Evolutionary conservation across 805 yeast genomes (phyloP).

Genomic region (Saccharomycopsis babjevae): DNA sequence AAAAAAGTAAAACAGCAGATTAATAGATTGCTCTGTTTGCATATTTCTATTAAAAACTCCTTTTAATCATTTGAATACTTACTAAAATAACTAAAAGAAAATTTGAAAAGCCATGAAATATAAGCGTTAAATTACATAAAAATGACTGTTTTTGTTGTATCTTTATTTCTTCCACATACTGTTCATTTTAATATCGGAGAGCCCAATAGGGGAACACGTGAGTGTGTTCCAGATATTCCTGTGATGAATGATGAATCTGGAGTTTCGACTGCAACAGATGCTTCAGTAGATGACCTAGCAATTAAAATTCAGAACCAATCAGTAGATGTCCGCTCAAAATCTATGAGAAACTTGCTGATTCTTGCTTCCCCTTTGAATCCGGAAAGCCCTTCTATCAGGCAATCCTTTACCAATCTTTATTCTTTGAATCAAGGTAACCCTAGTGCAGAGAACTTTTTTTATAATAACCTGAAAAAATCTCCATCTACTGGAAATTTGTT

Average conservation of each 20-base stretch:
- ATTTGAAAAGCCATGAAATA: too few relatives aligned
- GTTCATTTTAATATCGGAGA: conserved; percentile 15
- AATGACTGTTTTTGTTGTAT: conserved; percentile 14
- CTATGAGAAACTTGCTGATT: background rate
- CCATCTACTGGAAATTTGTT: background rate
- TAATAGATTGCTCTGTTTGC: background rate
- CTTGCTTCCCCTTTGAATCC: background rate
- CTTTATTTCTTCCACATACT: conserved; percentile 17
- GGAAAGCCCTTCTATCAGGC: background rate
- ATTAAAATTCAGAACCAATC: background rate
- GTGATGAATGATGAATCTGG: background rate
- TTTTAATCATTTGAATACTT: background rate
- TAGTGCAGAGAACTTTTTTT: conserved; percentile 13
- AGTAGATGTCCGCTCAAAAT: background rate
- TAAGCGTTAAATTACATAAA: background rate
- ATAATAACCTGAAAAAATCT: conserved; percentile 8
- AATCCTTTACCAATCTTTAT: background rate
- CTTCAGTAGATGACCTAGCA: background rate
- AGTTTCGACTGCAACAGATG: background rate
- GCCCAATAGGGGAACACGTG: background rate
- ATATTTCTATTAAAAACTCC: background rate
- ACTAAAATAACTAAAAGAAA: background rate
- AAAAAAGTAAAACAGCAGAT: background rate
- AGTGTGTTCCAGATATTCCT: background rate
- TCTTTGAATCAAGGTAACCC: background rate